phyloP scores from a whole-genome alignment of 768 basidiomycete species.

The Suillus fuscotomentosus region DNA sequence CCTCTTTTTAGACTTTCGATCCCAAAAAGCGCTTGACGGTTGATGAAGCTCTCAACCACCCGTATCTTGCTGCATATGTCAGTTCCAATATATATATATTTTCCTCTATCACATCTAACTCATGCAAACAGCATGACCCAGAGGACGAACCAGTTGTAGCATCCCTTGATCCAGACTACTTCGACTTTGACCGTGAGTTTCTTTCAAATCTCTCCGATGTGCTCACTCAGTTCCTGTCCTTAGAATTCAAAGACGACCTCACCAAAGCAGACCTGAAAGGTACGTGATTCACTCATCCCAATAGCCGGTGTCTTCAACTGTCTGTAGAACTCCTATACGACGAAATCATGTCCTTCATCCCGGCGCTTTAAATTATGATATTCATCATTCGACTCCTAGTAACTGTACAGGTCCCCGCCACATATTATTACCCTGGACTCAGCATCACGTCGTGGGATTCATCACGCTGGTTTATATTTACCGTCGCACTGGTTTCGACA shows the following conservation, averaged over 20 bases:
- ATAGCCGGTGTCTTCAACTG: constrained; percentile 3
- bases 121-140: constrained; percentile 63
- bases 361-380: constrained; percentile 46
- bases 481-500: background rate
- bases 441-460: background rate
- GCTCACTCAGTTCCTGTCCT: constrained; percentile 8
- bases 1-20: constrained; percentile 65
- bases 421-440: background rate
- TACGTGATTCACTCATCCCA: background rate
- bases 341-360: constrained; percentile 76
- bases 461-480: background rate
- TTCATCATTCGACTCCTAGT: background rate
- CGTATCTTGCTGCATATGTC: constrained; percentile 78
- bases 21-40: constrained; percentile 84
- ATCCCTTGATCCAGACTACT: constrained; percentile 81
- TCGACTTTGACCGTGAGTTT: constrained; percentile 81
- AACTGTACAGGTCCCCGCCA: background rate
- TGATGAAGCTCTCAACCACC: constrained; percentile 79
- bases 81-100: constrained; percentile 20
- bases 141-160: constrained; percentile 86
- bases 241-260: constrained; percentile 72
- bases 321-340: constrained; percentile 67
- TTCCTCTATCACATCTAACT: background rate
- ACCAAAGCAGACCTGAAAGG: constrained; percentile 75
- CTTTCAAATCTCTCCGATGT: background rate